These are phyloP conservation scores for Penicillium longicatenatum DNA, from an alignment of 495 filamentous ascomycete species.

Conservation along the genomic window DNA sequence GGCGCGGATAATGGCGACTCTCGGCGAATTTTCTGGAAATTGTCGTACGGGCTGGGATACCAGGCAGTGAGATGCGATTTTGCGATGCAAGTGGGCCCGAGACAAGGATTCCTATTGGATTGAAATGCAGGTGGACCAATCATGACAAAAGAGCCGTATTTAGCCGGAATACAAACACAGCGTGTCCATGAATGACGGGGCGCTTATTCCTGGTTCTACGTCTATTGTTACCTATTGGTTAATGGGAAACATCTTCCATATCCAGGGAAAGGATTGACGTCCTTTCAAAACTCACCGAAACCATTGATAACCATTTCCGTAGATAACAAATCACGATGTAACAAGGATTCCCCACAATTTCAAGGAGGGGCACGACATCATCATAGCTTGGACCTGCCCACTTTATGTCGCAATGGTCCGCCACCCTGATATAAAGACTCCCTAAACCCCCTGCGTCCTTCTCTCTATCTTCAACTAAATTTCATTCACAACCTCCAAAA, in stretches of 20 bases:
- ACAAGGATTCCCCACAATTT: slow-evolving; percentile 4
- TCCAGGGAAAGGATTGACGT: neutral
- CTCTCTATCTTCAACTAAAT: neutral
- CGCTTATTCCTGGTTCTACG: neutral
- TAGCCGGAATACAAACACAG: slow-evolving; percentile 22
- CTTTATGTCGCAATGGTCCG: slow-evolving; percentile 11
- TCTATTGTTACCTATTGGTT: neutral
- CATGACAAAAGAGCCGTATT: slow-evolving; percentile 11
- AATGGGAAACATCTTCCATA: neutral
- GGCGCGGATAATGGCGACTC: neutral
- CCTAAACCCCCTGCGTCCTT: neutral
- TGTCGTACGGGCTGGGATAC: neutral
- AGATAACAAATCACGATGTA: slow-evolving; percentile 7
- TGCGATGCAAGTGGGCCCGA: neutral
- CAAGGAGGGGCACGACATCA: slow-evolving; percentile 25
- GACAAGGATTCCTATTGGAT: neutral
- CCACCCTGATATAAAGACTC: slow-evolving; percentile 12
- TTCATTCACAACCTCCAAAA: slow-evolving; percentile 24
- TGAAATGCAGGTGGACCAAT: neutral
- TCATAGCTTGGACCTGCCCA: slow-evolving; percentile 45
- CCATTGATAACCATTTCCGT: neutral
- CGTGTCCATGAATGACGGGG: neutral
- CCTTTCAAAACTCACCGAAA: neutral
- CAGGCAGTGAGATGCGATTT: neutral
- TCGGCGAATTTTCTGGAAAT: slow-evolving; percentile 18